Base-by-base conservation (phyloP, 805 yeast genomes). In the Limtongia smithiae region DNA sequence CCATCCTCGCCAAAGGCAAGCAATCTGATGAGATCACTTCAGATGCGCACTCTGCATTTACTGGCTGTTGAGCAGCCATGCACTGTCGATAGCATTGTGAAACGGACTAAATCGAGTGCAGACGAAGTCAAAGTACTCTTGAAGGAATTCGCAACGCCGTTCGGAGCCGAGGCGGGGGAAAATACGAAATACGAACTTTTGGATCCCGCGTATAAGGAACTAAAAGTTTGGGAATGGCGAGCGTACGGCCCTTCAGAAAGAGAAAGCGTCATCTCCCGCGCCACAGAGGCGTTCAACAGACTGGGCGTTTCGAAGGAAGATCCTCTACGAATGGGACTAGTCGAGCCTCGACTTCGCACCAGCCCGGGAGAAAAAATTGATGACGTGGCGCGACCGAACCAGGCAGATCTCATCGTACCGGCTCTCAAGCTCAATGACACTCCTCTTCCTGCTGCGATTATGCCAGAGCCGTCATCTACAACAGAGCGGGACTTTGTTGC, bases 51-150 rank as follows among this genome's bases (percentile, higher is more conserved):
- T 33, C 58, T 76, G 20, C 75, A 74, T 53, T 61, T 73, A 22
- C 58, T 78, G 32, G 78, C 82, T 1, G 61, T 77, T 36, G 81
- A 79, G 1, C 50, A 46, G 24, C 80, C 81, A 1, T 62, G 65
- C 15, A 60, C 76, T 0, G 54, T 62, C 1, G 56, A 60, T 2
- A 64, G 64, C 1, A 56, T 77, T 11, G 51, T 65, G 7, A 53
- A 55, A 28, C 60, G 64, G 20, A 62, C 70, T 0, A 66, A 66
- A 41, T 50, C 65, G 21, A 32, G 61, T 2, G 41, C 50, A 6
- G 46, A 52, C 4, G 73, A 68, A 14, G 60, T 68, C 8, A 57
- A 59, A 11, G 40, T 60, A 0, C 58, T 68, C 4, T 56, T 75
- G 8, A 44, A 59, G 45, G 57, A 67, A 59, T 48, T 65, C 48